Evolutionary conservation across 1,284 basidiomycete species (phyloP).

Genomic region (Cerrena zonata): DNA sequence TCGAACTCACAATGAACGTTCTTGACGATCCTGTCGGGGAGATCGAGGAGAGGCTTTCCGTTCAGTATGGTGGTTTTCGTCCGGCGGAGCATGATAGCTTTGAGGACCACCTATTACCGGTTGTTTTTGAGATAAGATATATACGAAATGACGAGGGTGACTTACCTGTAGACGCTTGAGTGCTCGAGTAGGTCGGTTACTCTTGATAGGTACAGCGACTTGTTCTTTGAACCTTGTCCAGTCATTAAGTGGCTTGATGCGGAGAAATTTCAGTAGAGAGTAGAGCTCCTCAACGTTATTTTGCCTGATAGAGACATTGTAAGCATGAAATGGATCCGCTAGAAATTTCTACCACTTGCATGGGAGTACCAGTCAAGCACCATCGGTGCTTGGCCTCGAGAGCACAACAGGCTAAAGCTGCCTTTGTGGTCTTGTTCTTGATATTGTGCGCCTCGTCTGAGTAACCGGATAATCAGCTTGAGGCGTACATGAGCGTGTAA

Average conservation of each 20-base stretch:
- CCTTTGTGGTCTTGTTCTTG: constrained; percentile 86
- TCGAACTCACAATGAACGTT: constrained; percentile 73
- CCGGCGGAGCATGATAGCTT: constrained; percentile 85
- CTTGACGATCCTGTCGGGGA: constrained; percentile 73
- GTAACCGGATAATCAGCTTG: neutral
- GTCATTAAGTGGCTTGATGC: constrained; percentile 77
- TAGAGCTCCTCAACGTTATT: constrained; percentile 89
- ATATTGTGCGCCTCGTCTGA: constrained; percentile 95
- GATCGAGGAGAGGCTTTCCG: constrained; percentile 80
- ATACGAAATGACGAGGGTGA: constrained; percentile 4
- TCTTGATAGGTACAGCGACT: constrained; percentile 78
- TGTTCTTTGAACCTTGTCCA: constrained; percentile 75
- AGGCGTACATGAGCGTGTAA: too few relatives aligned
- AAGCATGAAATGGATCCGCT: neutral
- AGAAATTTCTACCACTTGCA: too few relatives aligned
- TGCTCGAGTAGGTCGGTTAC: constrained; percentile 60
- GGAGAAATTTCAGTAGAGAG: constrained; percentile 84
- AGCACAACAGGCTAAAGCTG: constrained; percentile 75
- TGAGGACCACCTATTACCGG: constrained; percentile 79
- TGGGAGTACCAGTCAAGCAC: constrained; percentile 87
- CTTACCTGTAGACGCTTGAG: constrained; percentile 79
- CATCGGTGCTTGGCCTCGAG: constrained; percentile 78
- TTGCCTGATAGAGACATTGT: constrained; percentile 23
- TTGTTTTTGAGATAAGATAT: neutral
- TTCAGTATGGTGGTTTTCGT: constrained; percentile 80